These are phyloP conservation scores for Blastobotrys parvus DNA, from an alignment of 805 yeast genomes.

Conservation along the genomic window DNA sequence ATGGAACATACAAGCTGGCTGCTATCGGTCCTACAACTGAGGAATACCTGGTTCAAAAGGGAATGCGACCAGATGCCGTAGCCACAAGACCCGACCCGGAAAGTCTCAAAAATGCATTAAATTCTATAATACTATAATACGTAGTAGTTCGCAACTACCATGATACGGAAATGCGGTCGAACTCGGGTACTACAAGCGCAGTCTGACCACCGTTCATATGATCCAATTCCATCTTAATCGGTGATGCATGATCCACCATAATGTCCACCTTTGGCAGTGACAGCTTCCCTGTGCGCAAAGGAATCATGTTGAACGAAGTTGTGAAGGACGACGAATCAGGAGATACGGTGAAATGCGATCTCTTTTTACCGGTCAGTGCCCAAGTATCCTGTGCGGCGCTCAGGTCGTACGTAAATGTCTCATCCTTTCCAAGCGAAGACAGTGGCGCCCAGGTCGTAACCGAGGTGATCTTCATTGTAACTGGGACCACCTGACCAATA, in stretches of 20 bases:
- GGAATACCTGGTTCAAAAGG: slow-evolving; percentile 46
- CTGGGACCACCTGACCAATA: slow-evolving; percentile 57
- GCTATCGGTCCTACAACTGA: slow-evolving; percentile 89
- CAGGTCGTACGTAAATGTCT: slow-evolving; percentile 40
- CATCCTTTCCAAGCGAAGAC: slow-evolving; percentile 5
- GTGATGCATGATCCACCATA: slow-evolving; percentile 16
- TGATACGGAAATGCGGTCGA: slow-evolving; percentile 51
- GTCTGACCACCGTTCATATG: slow-evolving; percentile 62
- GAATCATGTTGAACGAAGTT: slow-evolving; percentile 48
- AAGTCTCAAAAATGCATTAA: slow-evolving; percentile 37
- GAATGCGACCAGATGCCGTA: slow-evolving; percentile 51
- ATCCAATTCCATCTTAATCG: slow-evolving; percentile 46
- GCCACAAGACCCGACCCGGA: slow-evolving; percentile 67
- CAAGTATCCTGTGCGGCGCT: slow-evolving; percentile 57
- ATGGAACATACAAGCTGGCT: slow-evolving; percentile 42
- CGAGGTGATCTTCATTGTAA: slow-evolving; percentile 37
- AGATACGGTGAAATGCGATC: slow-evolving; percentile 38
- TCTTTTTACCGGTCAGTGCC: slow-evolving; percentile 69
- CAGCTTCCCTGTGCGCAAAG: slow-evolving; percentile 68
- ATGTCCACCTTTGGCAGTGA: slow-evolving; percentile 56
- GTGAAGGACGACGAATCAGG: slow-evolving; percentile 17
- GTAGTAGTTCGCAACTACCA: slow-evolving; percentile 31
- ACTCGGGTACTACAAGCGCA: slow-evolving; percentile 61
- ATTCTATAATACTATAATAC: no score
- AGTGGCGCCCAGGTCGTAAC: slow-evolving; percentile 37